Evolutionary conservation across 2,329 filamentous ascomycete species (phyloP).

Genomic region (Arthrobotrys sphaeroides): DNA sequence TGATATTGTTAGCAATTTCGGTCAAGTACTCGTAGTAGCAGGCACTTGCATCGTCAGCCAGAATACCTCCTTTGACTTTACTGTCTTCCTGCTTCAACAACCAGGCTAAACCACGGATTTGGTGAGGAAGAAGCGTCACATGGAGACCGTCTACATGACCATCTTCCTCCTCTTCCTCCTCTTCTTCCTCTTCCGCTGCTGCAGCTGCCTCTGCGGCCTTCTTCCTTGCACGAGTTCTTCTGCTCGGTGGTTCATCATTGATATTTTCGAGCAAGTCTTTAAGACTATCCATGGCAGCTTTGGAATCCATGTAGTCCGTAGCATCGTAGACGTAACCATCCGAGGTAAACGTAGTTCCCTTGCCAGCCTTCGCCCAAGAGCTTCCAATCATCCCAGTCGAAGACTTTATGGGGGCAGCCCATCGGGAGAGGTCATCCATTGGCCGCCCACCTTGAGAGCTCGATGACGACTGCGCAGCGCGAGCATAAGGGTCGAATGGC

Average conservation of each 20-base stretch:
- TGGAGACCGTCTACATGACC: conserved; percentile 80
- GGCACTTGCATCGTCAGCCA: conserved; percentile 78
- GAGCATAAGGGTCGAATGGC: conserved; percentile 43
- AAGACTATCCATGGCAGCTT: conserved; percentile 77
- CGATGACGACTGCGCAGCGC: conserved; percentile 8
- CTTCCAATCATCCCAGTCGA: conserved; percentile 50
- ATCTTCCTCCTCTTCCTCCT: conserved; percentile 68
- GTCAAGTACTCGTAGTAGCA: not conserved
- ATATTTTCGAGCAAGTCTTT: conserved; percentile 84
- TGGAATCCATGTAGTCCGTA: conserved; percentile 71
- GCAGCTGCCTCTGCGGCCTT: conserved; percentile 49
- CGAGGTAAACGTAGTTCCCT: conserved; percentile 47
- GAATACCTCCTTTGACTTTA: conserved; percentile 85
- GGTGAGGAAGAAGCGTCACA: conserved; percentile 89
- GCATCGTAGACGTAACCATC: conserved; percentile 44
- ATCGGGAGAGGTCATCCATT: conserved; percentile 50
- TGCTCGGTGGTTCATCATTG: conserved; percentile 73
- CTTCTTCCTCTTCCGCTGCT: conserved; percentile 64
- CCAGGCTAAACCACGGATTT: conserved; percentile 93
- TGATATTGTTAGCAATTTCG: not conserved
- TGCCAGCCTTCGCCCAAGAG: conserved; percentile 51
- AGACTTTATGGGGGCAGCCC: conserved; percentile 40
- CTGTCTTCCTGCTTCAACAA: conserved; percentile 93
- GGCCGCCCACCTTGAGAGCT: not conserved
- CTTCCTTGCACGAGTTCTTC: conserved; percentile 56